Conservation (phyloP, 2,329 filamentous ascomycete genomes). For the Bretziella fagacearum region DNA sequence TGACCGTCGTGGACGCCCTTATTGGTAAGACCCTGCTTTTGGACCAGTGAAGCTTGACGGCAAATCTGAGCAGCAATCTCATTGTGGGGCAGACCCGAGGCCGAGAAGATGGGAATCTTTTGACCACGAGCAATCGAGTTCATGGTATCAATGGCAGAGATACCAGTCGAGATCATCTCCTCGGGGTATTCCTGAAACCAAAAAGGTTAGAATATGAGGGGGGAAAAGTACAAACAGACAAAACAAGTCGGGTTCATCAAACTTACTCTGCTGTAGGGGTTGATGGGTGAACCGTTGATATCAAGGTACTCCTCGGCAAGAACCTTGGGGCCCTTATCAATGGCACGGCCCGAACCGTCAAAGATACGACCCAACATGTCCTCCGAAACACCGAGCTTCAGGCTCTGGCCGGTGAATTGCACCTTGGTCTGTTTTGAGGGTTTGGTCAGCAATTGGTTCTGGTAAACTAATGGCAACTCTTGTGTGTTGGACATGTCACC, state of each 20-base stretch:
- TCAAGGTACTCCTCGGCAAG: constrained; percentile 95
- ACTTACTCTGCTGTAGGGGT: constrained; percentile 84
- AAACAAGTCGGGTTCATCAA: not conserved
- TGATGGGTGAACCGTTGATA: constrained; percentile 98
- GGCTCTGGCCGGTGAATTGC: constrained; percentile 88
- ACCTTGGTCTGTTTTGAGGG: constrained; percentile 58
- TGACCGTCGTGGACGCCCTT: constrained; percentile 95
- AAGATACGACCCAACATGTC: constrained; percentile 99
- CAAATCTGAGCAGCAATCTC: constrained; percentile 99
- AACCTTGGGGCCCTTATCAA: constrained; percentile 98
- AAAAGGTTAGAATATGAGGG: not conserved
- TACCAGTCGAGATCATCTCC: constrained; percentile 99
- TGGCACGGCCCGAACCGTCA: constrained; percentile 91
- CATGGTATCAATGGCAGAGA: constrained; percentile 98
- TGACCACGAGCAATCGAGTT: constrained; percentile 95
- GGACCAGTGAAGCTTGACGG: constrained; percentile 85
- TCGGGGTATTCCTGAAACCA: constrained; percentile 72
- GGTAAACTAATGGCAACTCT: not conserved
- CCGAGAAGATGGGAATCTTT: constrained; percentile 99
- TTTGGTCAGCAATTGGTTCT: constrained; percentile 18
- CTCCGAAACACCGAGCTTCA: constrained; percentile 97
- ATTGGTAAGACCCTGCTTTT: constrained; percentile 58
- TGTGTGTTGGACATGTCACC: constrained; percentile 31
- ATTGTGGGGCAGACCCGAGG: constrained; percentile 94
- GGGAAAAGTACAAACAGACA: not conserved